phyloP scores from a whole-genome alignment of 2,329 filamentous ascomycete genomes.

The Alternaria triticina region DNA sequence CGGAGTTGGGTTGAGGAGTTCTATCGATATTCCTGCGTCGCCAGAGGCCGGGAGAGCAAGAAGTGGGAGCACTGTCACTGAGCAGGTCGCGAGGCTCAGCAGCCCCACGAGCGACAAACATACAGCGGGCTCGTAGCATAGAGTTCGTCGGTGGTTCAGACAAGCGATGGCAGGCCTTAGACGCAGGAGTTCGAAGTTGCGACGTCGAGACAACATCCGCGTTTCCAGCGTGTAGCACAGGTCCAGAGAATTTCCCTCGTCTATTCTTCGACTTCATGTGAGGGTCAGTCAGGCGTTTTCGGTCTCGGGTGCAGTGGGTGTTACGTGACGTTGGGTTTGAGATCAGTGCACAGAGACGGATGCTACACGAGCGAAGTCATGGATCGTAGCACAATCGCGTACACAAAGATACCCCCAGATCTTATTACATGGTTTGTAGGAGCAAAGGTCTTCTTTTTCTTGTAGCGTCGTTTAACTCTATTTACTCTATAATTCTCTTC shows the following conservation, averaged over 20 bases:
- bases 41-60: conserved; percentile 20
- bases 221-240: background rate
- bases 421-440: conserved; percentile 14
- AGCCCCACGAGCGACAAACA: conserved; percentile 21
- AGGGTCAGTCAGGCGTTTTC: background rate
- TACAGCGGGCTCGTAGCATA: background rate
- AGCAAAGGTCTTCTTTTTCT: background rate
- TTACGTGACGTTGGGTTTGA: conserved; percentile 13
- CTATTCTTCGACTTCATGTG: background rate
- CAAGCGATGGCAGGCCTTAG: background rate
- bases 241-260: background rate
- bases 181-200: background rate
- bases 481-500: background rate
- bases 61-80: conserved; percentile 35
- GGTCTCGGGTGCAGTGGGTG: conserved; percentile 8
- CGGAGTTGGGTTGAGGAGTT: conserved; percentile 40
- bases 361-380: conserved; percentile 10
- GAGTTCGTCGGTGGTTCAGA: background rate
- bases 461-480: background rate
- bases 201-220: background rate
- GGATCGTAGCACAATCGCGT: conserved; percentile 10
- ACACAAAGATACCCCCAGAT: conserved; percentile 20
- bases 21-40: conserved; percentile 35
- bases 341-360: conserved; percentile 12
- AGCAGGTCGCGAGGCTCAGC: conserved; percentile 43